These are phyloP conservation scores for Sphagnum fallax DNA, from an alignment of 228 moss, liverwort and hornwort genomes.

Conservation along the genomic window DNA sequence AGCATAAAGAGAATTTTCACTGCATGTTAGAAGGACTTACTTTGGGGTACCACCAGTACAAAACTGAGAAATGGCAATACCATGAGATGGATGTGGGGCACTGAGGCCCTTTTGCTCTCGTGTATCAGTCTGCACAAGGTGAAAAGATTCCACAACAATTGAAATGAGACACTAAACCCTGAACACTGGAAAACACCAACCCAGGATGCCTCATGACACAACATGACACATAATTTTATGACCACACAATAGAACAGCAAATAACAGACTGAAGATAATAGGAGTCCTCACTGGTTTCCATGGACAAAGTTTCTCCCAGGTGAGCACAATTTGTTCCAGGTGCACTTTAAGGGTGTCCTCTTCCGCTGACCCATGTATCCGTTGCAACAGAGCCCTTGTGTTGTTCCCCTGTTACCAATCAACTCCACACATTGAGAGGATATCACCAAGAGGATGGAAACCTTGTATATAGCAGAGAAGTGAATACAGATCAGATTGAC, in stretches of 20 bases:
- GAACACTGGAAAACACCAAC: background rate
- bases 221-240: background rate
- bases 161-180: background rate
- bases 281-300: conserved; percentile 38
- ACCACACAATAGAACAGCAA: background rate
- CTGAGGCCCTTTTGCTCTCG: background rate
- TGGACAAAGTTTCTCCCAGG: conserved; percentile 34
- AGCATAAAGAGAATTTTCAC: background rate
- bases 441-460: too few relatives aligned
- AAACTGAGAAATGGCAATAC: background rate
- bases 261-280: too few relatives aligned
- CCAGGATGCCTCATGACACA: background rate
- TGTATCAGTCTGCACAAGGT: conserved; percentile 36
- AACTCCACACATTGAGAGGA: background rate
- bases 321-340: conserved; percentile 67
- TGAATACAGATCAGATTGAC: background rate
- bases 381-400: conserved; percentile 39
- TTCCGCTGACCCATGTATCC: conserved; percentile 59
- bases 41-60: background rate
- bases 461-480: background rate
- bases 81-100: background rate
- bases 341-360: conserved; percentile 69
- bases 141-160: background rate
- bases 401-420: conserved; percentile 32
- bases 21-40: background rate